Evolutionary conservation across 2,329 filamentous ascomycete genomes (phyloP).

Genomic region (Phaeosphaeriaceae sp.): DNA sequence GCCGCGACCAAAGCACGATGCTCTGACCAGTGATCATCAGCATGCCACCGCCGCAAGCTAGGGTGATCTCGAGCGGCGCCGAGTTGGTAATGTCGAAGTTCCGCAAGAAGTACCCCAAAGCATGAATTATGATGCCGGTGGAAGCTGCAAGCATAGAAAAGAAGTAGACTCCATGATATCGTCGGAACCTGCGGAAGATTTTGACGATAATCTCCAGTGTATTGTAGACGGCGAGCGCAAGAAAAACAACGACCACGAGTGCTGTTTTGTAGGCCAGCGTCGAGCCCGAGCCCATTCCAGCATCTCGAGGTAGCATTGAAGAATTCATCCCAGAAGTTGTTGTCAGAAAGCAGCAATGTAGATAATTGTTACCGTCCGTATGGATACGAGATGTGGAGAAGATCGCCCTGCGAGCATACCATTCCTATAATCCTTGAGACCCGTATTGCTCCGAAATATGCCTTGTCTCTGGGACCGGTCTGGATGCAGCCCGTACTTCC

Average conservation of each 20-base stretch:
- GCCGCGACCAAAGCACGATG: conserved; percentile 66
- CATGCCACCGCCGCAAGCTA: conserved; percentile 60
- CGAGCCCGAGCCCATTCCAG: conserved; percentile 13
- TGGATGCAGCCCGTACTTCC: not conserved
- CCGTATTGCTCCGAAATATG: not conserved
- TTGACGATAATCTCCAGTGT: conserved; percentile 22
- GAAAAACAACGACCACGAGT: conserved; percentile 18
- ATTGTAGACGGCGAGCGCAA: conserved; percentile 24
- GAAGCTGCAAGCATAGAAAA: conserved; percentile 19
- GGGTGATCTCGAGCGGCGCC: conserved; percentile 48
- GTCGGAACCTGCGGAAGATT: conserved; percentile 22
- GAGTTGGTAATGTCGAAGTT: conserved; percentile 14
- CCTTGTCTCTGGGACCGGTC: not conserved
- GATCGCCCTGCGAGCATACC: not conserved
- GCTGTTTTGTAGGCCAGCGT: conserved; percentile 11
- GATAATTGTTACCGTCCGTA: not conserved
- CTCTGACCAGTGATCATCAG: conserved; percentile 67
- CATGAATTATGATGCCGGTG: conserved; percentile 17
- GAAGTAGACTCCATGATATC: conserved; percentile 19
- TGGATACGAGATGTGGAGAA: not conserved
- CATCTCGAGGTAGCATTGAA: not conserved
- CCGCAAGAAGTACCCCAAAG: conserved; percentile 19
- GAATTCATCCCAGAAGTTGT: not conserved
- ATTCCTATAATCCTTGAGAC: not conserved
- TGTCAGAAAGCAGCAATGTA: not conserved